These are phyloP conservation scores for Eryngium alpinum DNA, from an alignment of 140 eudicot genomes.

Conservation along the genomic window DNA sequence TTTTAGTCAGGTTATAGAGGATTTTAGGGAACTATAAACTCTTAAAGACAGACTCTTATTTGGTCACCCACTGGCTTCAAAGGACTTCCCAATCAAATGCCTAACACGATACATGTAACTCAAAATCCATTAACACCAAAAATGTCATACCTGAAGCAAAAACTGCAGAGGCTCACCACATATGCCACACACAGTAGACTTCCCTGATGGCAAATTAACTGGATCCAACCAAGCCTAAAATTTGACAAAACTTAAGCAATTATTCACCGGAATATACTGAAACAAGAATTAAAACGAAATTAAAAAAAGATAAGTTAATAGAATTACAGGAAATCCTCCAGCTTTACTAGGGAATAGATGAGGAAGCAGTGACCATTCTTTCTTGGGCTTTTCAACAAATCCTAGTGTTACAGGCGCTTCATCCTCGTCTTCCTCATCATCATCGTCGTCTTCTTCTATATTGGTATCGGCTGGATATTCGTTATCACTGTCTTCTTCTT, in stretches of 20 bases:
- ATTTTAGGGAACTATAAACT: no score
- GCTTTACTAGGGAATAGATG: slow-evolving; percentile 90
- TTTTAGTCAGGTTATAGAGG: no score
- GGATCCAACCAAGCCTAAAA: slow-evolving; percentile 95
- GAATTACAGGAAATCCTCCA: slow-evolving; percentile 31
- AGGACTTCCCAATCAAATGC: no score
- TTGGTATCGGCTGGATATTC: slow-evolving; percentile 17
- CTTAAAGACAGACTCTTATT: no score
- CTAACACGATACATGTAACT: no score
- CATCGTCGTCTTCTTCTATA: slow-evolving; percentile 20
- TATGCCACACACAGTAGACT: slow-evolving; percentile 54
- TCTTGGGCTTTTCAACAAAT: slow-evolving; percentile 56
- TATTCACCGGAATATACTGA: neutral
- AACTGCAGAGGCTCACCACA: slow-evolving; percentile 89
- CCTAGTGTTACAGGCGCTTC: slow-evolving; percentile 45
- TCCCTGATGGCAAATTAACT: slow-evolving; percentile 57
- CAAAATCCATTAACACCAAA: no score
- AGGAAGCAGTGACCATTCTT: slow-evolving; percentile 65
- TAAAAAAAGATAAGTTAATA: neutral
- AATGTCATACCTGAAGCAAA: slow-evolving; percentile 67
- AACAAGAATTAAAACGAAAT: neutral
- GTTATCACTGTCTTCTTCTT: no score
- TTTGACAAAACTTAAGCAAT: neutral
- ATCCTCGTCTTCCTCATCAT: slow-evolving; percentile 28
- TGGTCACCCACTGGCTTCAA: no score